A percentile compares a stretch with the other conserved stretches of the same genome.
These are phyloP conservation scores for Saccharomycopsis phalli DNA, from an alignment of 1,139 yeast species.

Conservation along the genomic window DNA sequence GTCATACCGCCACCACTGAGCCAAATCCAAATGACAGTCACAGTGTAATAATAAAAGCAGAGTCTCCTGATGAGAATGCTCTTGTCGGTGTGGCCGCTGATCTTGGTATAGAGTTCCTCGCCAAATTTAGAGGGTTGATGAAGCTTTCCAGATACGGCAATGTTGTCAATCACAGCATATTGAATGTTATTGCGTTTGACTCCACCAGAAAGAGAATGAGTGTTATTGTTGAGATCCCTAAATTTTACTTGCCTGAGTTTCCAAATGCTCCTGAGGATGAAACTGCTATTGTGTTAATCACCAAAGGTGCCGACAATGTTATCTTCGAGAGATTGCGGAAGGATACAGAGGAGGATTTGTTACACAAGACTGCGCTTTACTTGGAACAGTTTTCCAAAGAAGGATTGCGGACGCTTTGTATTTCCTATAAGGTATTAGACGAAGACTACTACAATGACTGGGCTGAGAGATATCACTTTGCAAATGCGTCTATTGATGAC, in stretches of 20 bases:
- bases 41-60: slow-evolving; percentile 40
- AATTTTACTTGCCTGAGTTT: slow-evolving; percentile 25
- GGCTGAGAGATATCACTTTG: slow-evolving; percentile 61
- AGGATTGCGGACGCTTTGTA: slow-evolving; percentile 89
- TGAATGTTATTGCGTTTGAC: slow-evolving; percentile 45
- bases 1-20: slow-evolving; percentile 54
- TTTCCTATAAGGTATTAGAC: slow-evolving; percentile 71
- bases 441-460: slow-evolving; percentile 55
- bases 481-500: slow-evolving; percentile 61
- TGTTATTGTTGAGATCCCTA: slow-evolving; percentile 38
- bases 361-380: slow-evolving; percentile 69
- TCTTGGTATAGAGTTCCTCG: slow-evolving; percentile 43
- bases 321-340: slow-evolving; percentile 63
- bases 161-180: slow-evolving; percentile 36
- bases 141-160: slow-evolving; percentile 37
- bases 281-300: slow-evolving; percentile 49
- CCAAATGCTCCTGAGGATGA: slow-evolving; percentile 22
- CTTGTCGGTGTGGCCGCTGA: slow-evolving; percentile 53
- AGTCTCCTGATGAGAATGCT: slow-evolving; percentile 60
- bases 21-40: slow-evolving; percentile 33
- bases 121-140: slow-evolving; percentile 39
- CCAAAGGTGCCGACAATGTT: slow-evolving; percentile 96
- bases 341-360: slow-evolving; percentile 35
- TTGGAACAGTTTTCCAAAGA: slow-evolving; percentile 90
- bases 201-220: slow-evolving; percentile 58